Conservation (phyloP, 306 rosid genomes). For the Cucumis melo region DNA sequence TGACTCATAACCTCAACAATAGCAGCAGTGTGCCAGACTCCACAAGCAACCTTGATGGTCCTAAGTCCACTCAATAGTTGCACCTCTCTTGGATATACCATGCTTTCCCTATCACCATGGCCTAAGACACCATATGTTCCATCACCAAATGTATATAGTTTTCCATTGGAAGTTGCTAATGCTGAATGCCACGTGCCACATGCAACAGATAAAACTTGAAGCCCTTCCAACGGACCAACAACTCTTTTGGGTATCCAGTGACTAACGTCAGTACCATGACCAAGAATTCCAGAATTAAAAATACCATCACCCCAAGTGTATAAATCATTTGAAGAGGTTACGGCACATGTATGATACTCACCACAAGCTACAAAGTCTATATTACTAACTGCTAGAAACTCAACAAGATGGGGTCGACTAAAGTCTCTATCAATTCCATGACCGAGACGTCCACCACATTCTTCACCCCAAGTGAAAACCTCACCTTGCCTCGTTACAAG, state of each 20-base stretch:
- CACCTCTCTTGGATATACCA: conserved; percentile 67
- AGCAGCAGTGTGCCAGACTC: conserved; percentile 97
- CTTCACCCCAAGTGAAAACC: conserved; percentile 98
- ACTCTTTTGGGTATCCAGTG: conserved; percentile 78
- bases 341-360: conserved; percentile 79
- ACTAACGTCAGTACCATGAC: conserved; percentile 72
- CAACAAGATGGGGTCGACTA: conserved; percentile 59
- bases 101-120: conserved; percentile 67
- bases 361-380: conserved; percentile 73
- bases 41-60: conserved; percentile 78
- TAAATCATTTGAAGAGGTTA: conserved; percentile 62
- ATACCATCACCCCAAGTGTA: conserved; percentile 92
- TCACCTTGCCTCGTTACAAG: conserved; percentile 94
- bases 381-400: conserved; percentile 47
- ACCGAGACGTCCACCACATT: conserved; percentile 86
- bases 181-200: conserved; percentile 98
- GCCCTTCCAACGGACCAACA: conserved; percentile 61
- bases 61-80: conserved; percentile 51
- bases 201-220: conserved; percentile 69
- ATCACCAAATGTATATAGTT: conserved; percentile 84
- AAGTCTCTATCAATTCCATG: conserved; percentile 65
- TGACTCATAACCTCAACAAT: conserved; percentile 64
- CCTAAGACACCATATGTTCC: conserved; percentile 90
- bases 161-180: conserved; percentile 57
- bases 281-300: conserved; percentile 72